A percentile compares a stretch with the other conserved stretches of the same genome.
Conservation (phyloP, 345 rosid genomes). For the Citrus reticulata region DNA sequence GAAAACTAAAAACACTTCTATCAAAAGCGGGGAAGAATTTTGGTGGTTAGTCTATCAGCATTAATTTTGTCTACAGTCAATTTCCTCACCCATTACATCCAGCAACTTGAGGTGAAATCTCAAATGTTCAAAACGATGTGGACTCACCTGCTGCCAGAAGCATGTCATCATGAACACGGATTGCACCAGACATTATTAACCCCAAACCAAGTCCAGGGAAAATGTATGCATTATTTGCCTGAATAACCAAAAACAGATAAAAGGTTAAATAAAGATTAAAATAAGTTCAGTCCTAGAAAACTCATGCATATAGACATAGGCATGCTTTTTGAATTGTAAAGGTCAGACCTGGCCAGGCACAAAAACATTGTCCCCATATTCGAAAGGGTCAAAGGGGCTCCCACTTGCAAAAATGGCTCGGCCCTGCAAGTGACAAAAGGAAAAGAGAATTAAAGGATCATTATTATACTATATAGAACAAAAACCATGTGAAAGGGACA, state of each 20-base stretch:
- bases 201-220: conserved; percentile 98
- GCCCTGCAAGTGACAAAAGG: conserved; percentile 46
- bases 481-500: not conserved
- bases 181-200: conserved; percentile 88
- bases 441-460: not conserved
- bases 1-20: not conserved
- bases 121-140: not conserved
- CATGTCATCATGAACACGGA: conserved; percentile 95
- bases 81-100: not conserved
- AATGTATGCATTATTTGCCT: conserved; percentile 96
- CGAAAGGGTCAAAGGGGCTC: conserved; percentile 84
- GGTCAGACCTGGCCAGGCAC: conserved; percentile 80
- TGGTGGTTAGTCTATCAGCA: not conserved
- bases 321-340: not conserved
- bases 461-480: not conserved
- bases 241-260: conserved; percentile 13
- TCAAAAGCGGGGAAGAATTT: not conserved
- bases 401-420: conserved; percentile 93
- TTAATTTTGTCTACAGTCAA: not conserved
- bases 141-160: conserved; percentile 84
- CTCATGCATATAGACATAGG: not conserved
- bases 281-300: conserved; percentile 4
- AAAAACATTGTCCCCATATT: conserved; percentile 53
- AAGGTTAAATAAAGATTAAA: not conserved
- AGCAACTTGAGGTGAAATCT: not conserved